These are phyloP conservation scores for Trichoderma oligosporum DNA, from an alignment of 2,329 filamentous ascomycete species.

Conservation along the genomic window DNA sequence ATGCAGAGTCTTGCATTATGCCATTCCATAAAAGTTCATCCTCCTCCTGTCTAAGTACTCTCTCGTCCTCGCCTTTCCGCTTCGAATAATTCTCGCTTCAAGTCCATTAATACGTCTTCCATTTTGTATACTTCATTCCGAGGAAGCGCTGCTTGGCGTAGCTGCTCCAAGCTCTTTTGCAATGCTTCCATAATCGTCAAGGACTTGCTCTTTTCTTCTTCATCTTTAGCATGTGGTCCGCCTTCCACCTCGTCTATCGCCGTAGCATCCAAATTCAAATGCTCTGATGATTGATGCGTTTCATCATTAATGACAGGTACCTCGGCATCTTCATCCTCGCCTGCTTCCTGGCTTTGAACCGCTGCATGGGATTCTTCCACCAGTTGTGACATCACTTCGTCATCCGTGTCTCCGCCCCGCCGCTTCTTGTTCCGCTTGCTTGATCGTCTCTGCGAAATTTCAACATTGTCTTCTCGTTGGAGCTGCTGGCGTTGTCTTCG, in stretches of 20 bases:
- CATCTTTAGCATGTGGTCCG: conserved; percentile 13
- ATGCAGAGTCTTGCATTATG: conserved; percentile 14
- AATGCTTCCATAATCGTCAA: conserved; percentile 33
- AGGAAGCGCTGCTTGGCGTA: conserved; percentile 58
- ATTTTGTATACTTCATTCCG: conserved; percentile 64
- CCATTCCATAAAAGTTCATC: conserved; percentile 25
- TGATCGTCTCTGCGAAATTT: conserved; percentile 12
- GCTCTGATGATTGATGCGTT: background rate
- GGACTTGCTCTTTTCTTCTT: conserved; percentile 21
- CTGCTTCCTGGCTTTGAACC: conserved; percentile 29
- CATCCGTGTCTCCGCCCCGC: conserved; percentile 37
- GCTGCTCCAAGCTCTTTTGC: conserved; percentile 47
- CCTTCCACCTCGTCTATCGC: conserved; percentile 4
- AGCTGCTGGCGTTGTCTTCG: conserved; percentile 21
- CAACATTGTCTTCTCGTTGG: conserved; percentile 1
- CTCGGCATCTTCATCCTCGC: background rate
- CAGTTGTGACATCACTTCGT: conserved; percentile 42
- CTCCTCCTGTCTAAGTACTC: background rate
- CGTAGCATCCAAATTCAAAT: conserved; percentile 2
- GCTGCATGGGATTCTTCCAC: conserved; percentile 40
- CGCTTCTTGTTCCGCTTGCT: conserved; percentile 17
- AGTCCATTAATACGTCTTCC: conserved; percentile 75
- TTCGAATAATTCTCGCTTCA: conserved; percentile 68
- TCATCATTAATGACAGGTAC: background rate
- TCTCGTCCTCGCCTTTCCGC: conserved; percentile 58